Evolutionary conservation across 2,329 filamentous ascomycete species (phyloP).

Genomic region (Verticillium zaregamsianum): DNA sequence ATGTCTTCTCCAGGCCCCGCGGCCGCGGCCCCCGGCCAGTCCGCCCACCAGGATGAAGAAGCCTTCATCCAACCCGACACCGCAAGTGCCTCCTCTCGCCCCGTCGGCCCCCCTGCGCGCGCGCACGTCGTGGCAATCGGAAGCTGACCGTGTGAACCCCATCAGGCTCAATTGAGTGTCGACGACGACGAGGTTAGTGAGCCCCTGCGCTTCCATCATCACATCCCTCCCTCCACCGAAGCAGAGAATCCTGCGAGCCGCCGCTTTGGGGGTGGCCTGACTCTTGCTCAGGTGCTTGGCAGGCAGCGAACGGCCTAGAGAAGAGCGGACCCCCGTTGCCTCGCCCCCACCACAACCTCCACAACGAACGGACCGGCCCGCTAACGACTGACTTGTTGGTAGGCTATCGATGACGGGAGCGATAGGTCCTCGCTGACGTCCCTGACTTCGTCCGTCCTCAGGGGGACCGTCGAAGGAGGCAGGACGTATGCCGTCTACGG

Average conservation of each 20-base stretch:
- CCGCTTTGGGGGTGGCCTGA: not conserved
- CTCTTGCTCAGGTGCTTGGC: not conserved
- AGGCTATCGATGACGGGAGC: too few relatives aligned
- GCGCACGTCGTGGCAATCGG: not conserved
- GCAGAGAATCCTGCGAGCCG: not conserved
- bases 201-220: not conserved
- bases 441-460: constrained; percentile 19
- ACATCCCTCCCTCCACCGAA: not conserved
- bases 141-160: not conserved
- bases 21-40: not conserved
- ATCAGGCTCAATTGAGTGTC: not conserved
- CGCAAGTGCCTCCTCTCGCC: not conserved
- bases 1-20: not conserved
- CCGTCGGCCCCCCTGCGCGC: too few relatives aligned
- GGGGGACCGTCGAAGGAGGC: constrained; percentile 18
- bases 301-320: not conserved
- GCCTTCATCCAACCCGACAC: constrained; percentile 12
- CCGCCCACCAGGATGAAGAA: constrained; percentile 9
- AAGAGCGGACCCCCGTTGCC: not conserved
- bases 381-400: not conserved
- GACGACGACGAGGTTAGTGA: not conserved
- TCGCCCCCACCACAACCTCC: not conserved
- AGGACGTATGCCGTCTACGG: constrained; percentile 17
- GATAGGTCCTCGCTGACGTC: constrained; percentile 12
- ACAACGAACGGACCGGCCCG: not conserved